phyloP scores from a whole-genome alignment of 2,329 filamentous ascomycete species.

The Microascus cirrosus region DNA sequence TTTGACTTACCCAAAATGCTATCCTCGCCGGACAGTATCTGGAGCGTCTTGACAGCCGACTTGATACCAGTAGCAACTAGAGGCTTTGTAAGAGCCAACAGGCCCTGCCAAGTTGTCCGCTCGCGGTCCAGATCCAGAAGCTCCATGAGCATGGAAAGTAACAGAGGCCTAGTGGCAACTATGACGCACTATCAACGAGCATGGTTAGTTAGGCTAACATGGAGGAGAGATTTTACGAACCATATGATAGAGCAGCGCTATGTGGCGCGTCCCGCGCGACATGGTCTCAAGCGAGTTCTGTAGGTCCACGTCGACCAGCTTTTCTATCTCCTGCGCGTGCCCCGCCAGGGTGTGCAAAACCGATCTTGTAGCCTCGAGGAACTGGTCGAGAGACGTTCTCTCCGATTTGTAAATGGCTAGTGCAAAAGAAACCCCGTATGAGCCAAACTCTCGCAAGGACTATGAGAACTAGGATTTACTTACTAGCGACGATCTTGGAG shows the following conservation, averaged over 20 bases:
- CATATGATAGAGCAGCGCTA: constrained; percentile 26
- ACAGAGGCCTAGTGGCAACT: constrained; percentile 23
- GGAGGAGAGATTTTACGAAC: constrained; percentile 10
- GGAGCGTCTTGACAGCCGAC: constrained; percentile 24
- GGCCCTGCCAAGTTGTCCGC: constrained; percentile 18
- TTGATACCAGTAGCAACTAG: constrained; percentile 27
- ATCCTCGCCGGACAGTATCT: constrained; percentile 23
- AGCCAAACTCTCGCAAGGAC: background rate
- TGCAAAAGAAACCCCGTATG: background rate
- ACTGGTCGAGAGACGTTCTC: constrained; percentile 19
- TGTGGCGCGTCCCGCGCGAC: constrained; percentile 22
- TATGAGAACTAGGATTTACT: background rate
- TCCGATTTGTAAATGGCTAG: constrained; percentile 23
- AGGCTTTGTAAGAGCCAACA: constrained; percentile 19
- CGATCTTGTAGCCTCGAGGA: constrained; percentile 22
- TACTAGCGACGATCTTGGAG: background rate
- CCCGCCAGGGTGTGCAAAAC: constrained; percentile 23
- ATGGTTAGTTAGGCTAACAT: background rate
- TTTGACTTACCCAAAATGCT: constrained; percentile 19
- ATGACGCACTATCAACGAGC: constrained; percentile 19
- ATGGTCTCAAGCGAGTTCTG: constrained; percentile 21
- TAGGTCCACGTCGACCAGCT: constrained; percentile 20
- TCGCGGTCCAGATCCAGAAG: constrained; percentile 16
- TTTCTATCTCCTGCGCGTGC: constrained; percentile 25
- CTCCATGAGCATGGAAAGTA: constrained; percentile 25